Evolutionary conservation across 768 basidiomycete species (phyloP).

Genomic region (Suillus lakei): DNA sequence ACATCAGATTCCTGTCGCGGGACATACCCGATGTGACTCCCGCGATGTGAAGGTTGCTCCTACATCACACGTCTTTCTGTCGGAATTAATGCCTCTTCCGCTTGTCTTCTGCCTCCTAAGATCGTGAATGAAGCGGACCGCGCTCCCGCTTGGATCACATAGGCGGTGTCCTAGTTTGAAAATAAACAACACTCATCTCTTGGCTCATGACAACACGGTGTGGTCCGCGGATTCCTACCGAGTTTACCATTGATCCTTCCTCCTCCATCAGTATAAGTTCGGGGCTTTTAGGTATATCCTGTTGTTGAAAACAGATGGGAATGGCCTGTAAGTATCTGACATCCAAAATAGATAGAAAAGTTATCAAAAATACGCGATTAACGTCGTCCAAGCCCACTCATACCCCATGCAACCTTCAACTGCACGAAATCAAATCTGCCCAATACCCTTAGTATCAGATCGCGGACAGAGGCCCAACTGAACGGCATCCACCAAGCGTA

Average conservation of each 20-base stretch:
- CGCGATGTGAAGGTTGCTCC: not conserved
- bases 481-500: conserved; percentile 30
- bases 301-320: no score
- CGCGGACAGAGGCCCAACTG: conserved; percentile 30
- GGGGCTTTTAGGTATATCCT: not conserved
- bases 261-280: not conserved
- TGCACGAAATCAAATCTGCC: conserved; percentile 23
- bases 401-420: conserved; percentile 25
- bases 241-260: not conserved
- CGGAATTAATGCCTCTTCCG: not conserved
- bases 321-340: not conserved
- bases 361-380: conserved; percentile 8
- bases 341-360: not conserved
- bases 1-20: not conserved
- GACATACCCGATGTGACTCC: not conserved
- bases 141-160: not conserved
- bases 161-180: not conserved
- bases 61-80: not conserved
- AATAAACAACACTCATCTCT: not conserved
- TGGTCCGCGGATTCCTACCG: not conserved
- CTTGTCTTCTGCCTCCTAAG: not conserved
- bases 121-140: not conserved
- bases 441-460: conserved; percentile 26
- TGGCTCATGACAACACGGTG: not conserved
- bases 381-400: conserved; percentile 32